Evolutionary conservation across 1,284 basidiomycete species (phyloP).

Genomic region (Violaceomyces palustris): DNA sequence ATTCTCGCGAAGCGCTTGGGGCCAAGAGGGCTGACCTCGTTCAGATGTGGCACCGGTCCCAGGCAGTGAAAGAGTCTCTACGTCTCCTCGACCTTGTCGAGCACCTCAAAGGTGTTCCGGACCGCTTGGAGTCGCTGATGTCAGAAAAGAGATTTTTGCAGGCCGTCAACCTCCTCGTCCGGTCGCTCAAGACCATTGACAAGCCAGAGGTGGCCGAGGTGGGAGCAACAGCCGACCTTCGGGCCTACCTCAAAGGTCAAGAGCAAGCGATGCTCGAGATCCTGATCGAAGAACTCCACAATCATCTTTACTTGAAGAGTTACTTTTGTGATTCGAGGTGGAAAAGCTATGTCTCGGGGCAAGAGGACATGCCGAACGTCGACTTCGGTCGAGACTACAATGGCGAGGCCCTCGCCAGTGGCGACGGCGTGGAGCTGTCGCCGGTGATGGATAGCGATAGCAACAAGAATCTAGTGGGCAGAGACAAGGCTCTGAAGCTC

Average conservation of each 20-base stretch:
- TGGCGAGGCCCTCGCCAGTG: neutral
- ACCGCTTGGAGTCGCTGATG: slow-evolving; percentile 85
- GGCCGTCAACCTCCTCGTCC: slow-evolving; percentile 79
- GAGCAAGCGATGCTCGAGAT: slow-evolving; percentile 67
- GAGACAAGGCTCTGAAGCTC: slow-evolving; percentile 12
- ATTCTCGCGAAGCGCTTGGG: slow-evolving; percentile 48
- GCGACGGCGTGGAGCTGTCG: neutral
- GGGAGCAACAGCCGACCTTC: slow-evolving; percentile 82
- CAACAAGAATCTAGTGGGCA: neutral
- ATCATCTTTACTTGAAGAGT: slow-evolving; percentile 93
- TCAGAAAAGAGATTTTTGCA: slow-evolving; percentile 89
- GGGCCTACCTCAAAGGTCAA: slow-evolving; percentile 78
- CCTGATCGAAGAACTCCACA: slow-evolving; percentile 89
- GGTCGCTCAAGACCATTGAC: slow-evolving; percentile 83
- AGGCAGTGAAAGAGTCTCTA: slow-evolving; percentile 47
- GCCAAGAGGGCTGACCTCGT: slow-evolving; percentile 48
- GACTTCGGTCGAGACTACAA: slow-evolving; percentile 35
- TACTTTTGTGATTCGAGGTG: slow-evolving; percentile 93
- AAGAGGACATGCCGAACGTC: slow-evolving; percentile 57
- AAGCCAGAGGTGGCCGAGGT: slow-evolving; percentile 89
- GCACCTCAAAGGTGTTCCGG: slow-evolving; percentile 82
- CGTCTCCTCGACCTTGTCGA: slow-evolving; percentile 44
- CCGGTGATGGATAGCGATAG: neutral
- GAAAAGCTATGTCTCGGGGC: slow-evolving; percentile 75
- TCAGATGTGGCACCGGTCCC: slow-evolving; percentile 50